These are phyloP conservation scores for Dactylonectria macrodidyma DNA, from an alignment of 2,329 filamentous ascomycete genomes.

Conservation along the genomic window DNA sequence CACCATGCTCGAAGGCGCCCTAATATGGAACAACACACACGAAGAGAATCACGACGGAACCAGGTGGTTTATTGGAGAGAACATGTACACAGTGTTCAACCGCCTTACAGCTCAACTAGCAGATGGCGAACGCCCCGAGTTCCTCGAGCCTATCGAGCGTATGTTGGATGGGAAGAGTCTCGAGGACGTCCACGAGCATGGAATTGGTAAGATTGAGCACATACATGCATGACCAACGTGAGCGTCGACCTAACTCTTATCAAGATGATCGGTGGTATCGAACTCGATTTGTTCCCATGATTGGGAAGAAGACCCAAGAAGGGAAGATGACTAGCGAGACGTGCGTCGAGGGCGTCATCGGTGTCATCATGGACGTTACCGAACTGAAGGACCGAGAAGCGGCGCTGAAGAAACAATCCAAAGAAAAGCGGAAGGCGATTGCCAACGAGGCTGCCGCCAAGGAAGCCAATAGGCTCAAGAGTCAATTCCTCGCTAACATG, in stretches of 20 bases:
- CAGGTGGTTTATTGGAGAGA: conserved; percentile 70
- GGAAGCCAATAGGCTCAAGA: conserved; percentile 85
- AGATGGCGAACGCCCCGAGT: conserved; percentile 61
- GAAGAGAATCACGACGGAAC: conserved; percentile 57
- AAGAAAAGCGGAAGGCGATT: conserved; percentile 78
- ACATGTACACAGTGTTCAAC: conserved; percentile 77
- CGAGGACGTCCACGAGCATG: conserved; percentile 76
- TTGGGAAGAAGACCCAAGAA: conserved; percentile 69
- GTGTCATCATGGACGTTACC: conserved; percentile 85
- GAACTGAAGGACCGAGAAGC: conserved; percentile 77
- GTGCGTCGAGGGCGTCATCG: conserved; percentile 80
- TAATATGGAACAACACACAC: conserved; percentile 67
- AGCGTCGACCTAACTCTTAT: conserved; percentile 26
- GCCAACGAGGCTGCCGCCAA: conserved; percentile 85
- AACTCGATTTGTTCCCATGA: conserved; percentile 78
- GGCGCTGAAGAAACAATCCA: conserved; percentile 74
- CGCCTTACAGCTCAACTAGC: conserved; percentile 60
- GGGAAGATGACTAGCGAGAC: conserved; percentile 61
- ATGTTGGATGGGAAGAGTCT: conserved; percentile 73
- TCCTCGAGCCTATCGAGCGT: conserved; percentile 72
- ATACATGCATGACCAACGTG: neutral
- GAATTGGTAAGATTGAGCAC: conserved; percentile 59
- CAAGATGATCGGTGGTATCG: conserved; percentile 76
- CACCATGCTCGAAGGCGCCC: conserved; percentile 79
- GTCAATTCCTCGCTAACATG: conserved; percentile 80